Evolutionary conservation across 306 rosid species (phyloP).

Genomic region (Malus sieversii): DNA sequence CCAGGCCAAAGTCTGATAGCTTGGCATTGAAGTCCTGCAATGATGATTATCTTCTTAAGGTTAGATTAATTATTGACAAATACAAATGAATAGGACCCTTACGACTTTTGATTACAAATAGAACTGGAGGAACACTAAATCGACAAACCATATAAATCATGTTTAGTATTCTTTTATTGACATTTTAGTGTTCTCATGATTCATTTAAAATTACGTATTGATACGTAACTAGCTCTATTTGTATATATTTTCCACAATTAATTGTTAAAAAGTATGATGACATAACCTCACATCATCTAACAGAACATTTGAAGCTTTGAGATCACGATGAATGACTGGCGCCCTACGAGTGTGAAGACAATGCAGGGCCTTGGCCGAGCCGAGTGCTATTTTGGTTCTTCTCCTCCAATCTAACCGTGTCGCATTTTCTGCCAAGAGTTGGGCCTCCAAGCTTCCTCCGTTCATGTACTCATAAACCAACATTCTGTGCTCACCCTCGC

Average conservation of each 20-base stretch:
- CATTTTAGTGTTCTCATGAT: too few species aligned
- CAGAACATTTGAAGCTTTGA: conserved; percentile 45
- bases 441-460: conserved; percentile 49
- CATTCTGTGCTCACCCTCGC: conserved; percentile 39
- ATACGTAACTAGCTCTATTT: too few species aligned
- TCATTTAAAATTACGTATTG: too few species aligned
- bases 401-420: conserved; percentile 29
- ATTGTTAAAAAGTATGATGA: not conserved
- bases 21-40: conserved; percentile 32
- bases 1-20: conserved; percentile 45
- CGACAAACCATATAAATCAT: not conserved
- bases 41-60: not conserved
- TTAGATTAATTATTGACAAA: not conserved
- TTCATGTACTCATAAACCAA: conserved; percentile 50
- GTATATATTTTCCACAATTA: not conserved
- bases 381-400: conserved; percentile 46
- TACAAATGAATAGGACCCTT: not conserved
- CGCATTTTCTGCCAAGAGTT: conserved; percentile 26
- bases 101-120: not conserved
- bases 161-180: not conserved
- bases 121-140: not conserved
- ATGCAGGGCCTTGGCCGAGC: conserved; percentile 40
- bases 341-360: conserved; percentile 35
- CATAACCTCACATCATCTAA: conserved; percentile 40
- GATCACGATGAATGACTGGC: conserved; percentile 48